Conservation (phyloP, 2,329 filamentous ascomycete species). For the Penicillium fuscoglaucum region DNA sequence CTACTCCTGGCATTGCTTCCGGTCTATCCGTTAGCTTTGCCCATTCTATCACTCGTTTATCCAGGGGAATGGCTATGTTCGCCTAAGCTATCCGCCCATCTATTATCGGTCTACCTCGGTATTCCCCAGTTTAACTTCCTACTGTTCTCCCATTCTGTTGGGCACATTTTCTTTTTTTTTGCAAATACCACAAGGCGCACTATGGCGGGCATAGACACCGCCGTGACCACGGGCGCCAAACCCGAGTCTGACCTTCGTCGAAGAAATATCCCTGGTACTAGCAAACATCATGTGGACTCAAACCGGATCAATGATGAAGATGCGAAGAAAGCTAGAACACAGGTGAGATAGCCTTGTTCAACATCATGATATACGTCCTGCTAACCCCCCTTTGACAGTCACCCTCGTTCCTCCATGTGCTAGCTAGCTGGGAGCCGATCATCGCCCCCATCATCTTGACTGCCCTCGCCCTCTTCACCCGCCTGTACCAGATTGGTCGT, state of each 20-base stretch:
- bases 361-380: not conserved
- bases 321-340: conserved; percentile 37
- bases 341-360: conserved; percentile 30
- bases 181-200: conserved; percentile 5
- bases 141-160: not conserved
- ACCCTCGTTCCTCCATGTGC: conserved; percentile 38
- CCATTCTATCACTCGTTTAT: conserved; percentile 12
- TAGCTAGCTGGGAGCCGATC: conserved; percentile 62
- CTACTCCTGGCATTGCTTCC: conserved; percentile 5
- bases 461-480: conserved; percentile 63
- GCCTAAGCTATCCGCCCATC: conserved; percentile 13
- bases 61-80: conserved; percentile 22
- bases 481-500: conserved; percentile 66
- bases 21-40: conserved; percentile 5
- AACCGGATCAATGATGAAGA: conserved; percentile 29
- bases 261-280: conserved; percentile 42
- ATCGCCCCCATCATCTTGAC: conserved; percentile 66
- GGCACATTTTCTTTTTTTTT: not conserved
- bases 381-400: conserved; percentile 27
- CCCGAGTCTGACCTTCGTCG: conserved; percentile 41
- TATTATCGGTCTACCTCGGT: conserved; percentile 4
- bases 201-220: conserved; percentile 37
- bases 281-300: conserved; percentile 28
- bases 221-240: conserved; percentile 38
- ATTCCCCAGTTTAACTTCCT: not conserved